phyloP scores from a whole-genome alignment of 495 filamentous ascomycete genomes.

The Symbiotaphrina buchneri region DNA sequence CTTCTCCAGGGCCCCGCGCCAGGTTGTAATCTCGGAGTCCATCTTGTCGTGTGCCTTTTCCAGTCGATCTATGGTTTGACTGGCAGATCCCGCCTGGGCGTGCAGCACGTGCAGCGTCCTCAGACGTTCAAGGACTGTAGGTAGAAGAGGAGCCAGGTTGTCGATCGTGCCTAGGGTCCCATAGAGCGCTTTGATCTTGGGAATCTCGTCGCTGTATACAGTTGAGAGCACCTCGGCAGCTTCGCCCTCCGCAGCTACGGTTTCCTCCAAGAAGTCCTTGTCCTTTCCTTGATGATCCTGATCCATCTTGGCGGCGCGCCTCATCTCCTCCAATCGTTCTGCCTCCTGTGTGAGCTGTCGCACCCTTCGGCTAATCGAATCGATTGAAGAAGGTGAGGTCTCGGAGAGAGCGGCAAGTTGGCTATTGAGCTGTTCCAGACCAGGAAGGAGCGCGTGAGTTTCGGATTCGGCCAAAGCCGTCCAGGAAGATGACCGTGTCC shows the following conservation, averaged over 20 bases:
- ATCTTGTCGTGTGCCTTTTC: constrained; percentile 68
- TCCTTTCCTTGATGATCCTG: constrained; percentile 15
- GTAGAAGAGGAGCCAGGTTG: constrained; percentile 61
- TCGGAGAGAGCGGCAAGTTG: constrained; percentile 41
- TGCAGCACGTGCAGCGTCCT: constrained; percentile 69
- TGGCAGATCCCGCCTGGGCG: constrained; percentile 65
- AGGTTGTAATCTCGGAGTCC: constrained; percentile 60
- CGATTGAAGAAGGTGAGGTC: constrained; percentile 42
- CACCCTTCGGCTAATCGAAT: constrained; percentile 49
- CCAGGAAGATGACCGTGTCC: constrained; percentile 44
- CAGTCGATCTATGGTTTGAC: constrained; percentile 50
- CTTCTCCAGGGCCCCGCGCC: constrained; percentile 61
- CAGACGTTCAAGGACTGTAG: constrained; percentile 65
- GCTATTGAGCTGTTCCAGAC: constrained; percentile 55
- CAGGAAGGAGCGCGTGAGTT: constrained; percentile 47
- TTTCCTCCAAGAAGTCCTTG: neutral
- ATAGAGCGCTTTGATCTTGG: constrained; percentile 86
- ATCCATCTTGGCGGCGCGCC: constrained; percentile 6
- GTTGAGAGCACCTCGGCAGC: neutral
- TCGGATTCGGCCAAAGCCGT: constrained; percentile 34
- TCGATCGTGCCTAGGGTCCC: constrained; percentile 77
- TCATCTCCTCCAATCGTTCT: constrained; percentile 37
- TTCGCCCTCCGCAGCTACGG: neutral
- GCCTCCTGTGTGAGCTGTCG: constrained; percentile 58
- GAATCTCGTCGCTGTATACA: constrained; percentile 10